Base-by-base conservation (phyloP, 2,329 filamentous ascomycete genomes). In the Fusarium sp. region DNA sequence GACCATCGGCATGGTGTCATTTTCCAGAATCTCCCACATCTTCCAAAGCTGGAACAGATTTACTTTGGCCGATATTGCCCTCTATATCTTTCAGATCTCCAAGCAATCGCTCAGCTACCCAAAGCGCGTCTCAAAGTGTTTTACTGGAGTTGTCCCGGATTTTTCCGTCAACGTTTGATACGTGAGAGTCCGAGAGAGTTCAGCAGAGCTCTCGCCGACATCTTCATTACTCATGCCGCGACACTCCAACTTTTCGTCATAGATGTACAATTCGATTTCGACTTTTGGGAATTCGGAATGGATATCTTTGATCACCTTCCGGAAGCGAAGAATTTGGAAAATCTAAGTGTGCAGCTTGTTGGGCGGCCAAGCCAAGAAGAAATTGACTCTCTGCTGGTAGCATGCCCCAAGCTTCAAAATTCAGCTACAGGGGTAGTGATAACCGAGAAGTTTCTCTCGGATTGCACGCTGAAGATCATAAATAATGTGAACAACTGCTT, bases 221-320 rank as follows among this genome's bases (percentile, higher is more conserved):
- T 71, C 3, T 53, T 73, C 6, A 23, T 8, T 11, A 17, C 55
- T 6, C 59, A 67, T 12, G 37, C 55, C 1, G 44, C 48, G 5
- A 71, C 61, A 5, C 30, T 73, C 13, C 18, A 26, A 7, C 7
- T 4, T 11, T 20, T 44, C 11, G 17, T 7, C 3, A 30, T 37
- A 9, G 13, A 23, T 2, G 18, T n/a, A n/a, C 23, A 23, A 23
- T 23, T 23, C 23, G 5, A 10, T 14, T 35, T 35, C 17, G 20
- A 5, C 32, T n/a, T 35, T 37, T 50, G n/a, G 15, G 15, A 7
- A 8, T 26, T 55, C 3, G 40, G 52, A 3, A 45, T 1, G 26
- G 7, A 20, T 12, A 9, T 44, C 4, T 18, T 55, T 2, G 32
- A 52, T 3, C 52, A 27, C 14, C 57, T 55, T 4, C 66, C 38